Base-by-base conservation (phyloP, 2,329 filamentous ascomycete genomes). In the Aspergillus nomiae region DNA sequence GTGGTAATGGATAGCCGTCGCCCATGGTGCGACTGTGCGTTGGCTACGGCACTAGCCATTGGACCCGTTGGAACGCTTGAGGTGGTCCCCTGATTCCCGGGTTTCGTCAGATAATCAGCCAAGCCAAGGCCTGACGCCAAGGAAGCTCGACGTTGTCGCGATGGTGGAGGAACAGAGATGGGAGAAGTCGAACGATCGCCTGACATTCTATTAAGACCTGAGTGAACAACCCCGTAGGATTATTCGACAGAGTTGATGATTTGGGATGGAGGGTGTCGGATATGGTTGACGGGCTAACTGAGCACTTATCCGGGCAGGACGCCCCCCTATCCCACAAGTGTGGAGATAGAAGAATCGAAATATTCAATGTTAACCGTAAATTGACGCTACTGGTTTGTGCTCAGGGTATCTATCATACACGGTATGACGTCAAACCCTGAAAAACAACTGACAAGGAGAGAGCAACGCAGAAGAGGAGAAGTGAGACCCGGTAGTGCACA, bases 1-100 rank as follows among this genome's bases (percentile, higher is more conserved):
- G 90, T 92, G 53, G 87, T 89, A 72, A 93, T 86, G 51, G 91
- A 94, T 67, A 93, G 85, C 54, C 91, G 87, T 63, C 90, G 88
- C 63, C 88, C 87, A 84, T 73, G 74, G 59, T 70, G 74, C 7
- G 77, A 63, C 66, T 86, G 82, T 32, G 83, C 77, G 63, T 80
- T 81, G 58, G 82, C 80, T 78, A 68, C 80, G 73, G 82, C 79
- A 64, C 73, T 70, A 60, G 71, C 62, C 85, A 86, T 90, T 63
- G 90, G 82, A 72, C 73, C 72, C 59, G 77, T 71, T 64, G 61
- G 65, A 32, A 63, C 65, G 34, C 58, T 63, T 21, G 54, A 36
- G 32, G 56, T 63, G 59, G 59, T 61, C 32, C 65, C 65, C 48
- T 69, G 67, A 51, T 59, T 70, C 50, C 68, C 72, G 12, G 73